Base-by-base conservation (phyloP, 345 rosid species). In the Mallotus nudiflorus region DNA sequence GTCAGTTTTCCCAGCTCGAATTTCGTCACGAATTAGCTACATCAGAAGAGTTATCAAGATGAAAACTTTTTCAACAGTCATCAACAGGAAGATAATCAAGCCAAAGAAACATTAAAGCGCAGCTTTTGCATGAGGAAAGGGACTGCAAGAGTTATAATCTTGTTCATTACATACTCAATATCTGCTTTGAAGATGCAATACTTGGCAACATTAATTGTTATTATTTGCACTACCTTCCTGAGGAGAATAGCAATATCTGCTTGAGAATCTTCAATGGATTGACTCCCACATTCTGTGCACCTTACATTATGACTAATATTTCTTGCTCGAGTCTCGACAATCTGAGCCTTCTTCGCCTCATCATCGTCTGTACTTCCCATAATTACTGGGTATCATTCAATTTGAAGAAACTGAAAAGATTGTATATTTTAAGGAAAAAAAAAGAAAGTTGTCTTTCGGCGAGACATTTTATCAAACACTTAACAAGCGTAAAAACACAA, bases 251-350 rank as follows among this genome's bases (percentile, higher is more conserved):
- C 99, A 0, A 95, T 62, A 82, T 95, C 99, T 35, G 97, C 99
- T 76, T 95, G 99, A 19, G 99, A 95, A 77, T 95, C 99, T 85
- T 95, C 99, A 74, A 95, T 95, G 48, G 97, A 92, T 79, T 92
- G 97, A 78, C 97, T 92, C 37, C 99, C 97, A 72, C 99, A 92
- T 81, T 95, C 99, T 0, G 97, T 95, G 83, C 99, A 95, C 1
- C 97, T 88, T 42, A 95, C 98, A 40, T 87, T 95, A 77, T 85
- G 99, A 79, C 97, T 95, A 28, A 92, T 95, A 75, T 86, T 95
- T 77, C 96, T 86, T 24, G 97, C 99, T 56, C 94, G 83, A 73
- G 97, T 91, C 5, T 95, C 98, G 59, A 87, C 78, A 59, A 86
- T 68, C 74, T 84, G 97, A 48, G 70, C 69, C 72, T 84, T 81